Evolutionary conservation across 176 grass and related monocot genomes (phyloP), one percentile per base, ranked within the genome.

Genomic region (Luzula sylvatica): DNA sequence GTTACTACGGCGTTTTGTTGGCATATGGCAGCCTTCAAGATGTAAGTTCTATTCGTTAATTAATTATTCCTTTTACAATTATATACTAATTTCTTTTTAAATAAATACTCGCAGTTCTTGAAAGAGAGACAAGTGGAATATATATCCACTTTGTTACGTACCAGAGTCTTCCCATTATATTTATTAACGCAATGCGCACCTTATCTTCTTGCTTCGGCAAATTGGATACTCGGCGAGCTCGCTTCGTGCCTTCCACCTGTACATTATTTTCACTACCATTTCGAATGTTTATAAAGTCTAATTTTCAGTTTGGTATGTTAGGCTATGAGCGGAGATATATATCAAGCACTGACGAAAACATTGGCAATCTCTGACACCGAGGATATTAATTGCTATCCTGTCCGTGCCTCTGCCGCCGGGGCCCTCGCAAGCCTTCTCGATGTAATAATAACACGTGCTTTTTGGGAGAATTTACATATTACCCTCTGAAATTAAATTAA

Each of bases 1-100:
- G 88, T 75, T 94, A 87, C 70, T 94, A 83, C 23, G 88, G 82
- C 1, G 83, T 83, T 71, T 73, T 94, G 56, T 83, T 87, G 88
- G 88, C 88, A 55, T 94, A 75, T 74, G 79, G 83, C 70, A 78
- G 88, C 49, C 75, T 94, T 20, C 82, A 83, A 87, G 83, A 83
- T 64, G 88, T 94, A 82, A 78, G 79, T 64, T 77, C 56, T 59
- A 50, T 55, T 45, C 52, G 50, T 32, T 27, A 62, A 35, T 50
- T 23, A 54, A 11, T 30, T 35, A 7, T 35, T 7, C 30, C 30
- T 35, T 35, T 35, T 35, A 7, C 9, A 35, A 35, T 35, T 35
- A n/a, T n/a, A n/a, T n/a, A n/a, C n/a, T n/a, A n/a, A n/a, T n/a
- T n/a, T n/a, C n/a, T n/a, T n/a, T n/a, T n/a, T n/a, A n/a, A n/a